Conservation (phyloP, 768 basidiomycete genomes). For the Pholiota microspora region DNA sequence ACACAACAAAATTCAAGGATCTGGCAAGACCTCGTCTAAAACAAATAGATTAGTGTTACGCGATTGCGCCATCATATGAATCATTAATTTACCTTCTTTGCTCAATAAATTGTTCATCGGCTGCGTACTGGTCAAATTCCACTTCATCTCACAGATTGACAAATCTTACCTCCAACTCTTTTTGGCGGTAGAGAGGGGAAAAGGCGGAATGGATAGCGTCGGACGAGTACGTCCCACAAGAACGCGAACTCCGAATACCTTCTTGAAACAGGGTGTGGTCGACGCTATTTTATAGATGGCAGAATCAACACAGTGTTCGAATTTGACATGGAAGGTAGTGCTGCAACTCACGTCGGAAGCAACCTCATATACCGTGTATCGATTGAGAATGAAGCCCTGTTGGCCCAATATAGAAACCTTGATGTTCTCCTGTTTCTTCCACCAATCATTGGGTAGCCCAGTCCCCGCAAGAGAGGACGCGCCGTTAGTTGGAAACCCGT, state of each 20-base stretch:
- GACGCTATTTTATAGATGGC: slow-evolving; percentile 33
- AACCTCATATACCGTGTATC: slow-evolving; percentile 84
- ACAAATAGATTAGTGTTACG: not conserved
- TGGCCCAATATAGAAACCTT: slow-evolving; percentile 76
- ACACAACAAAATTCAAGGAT: slow-evolving; percentile 79
- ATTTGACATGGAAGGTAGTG: not conserved
- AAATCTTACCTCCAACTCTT: slow-evolving; percentile 76
- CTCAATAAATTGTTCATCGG: slow-evolving; percentile 89
- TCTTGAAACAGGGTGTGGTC: slow-evolving; percentile 68
- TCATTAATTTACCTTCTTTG: slow-evolving; percentile 46
- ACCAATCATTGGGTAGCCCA: slow-evolving; percentile 80
- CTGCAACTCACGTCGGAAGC: slow-evolving; percentile 70
- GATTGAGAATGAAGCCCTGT: slow-evolving; percentile 89
- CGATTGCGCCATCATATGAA: not conserved
- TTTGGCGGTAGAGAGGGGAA: slow-evolving; percentile 89
- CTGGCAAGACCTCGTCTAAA: slow-evolving; percentile 75
- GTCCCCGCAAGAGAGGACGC: slow-evolving; percentile 66
- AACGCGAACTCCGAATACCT: slow-evolving; percentile 94
- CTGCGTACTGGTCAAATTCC: slow-evolving; percentile 32
- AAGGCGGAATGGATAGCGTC: slow-evolving; percentile 92
- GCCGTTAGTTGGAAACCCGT: slow-evolving; percentile 41
- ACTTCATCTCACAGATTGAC: slow-evolving; percentile 9
- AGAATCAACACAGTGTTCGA: not conserved
- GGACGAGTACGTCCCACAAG: slow-evolving; percentile 81
- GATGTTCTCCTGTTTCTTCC: slow-evolving; percentile 77